These are phyloP conservation scores for Ceratobasidium sp. DNA, from an alignment of 1,284 basidiomycete genomes.

Conservation along the genomic window DNA sequence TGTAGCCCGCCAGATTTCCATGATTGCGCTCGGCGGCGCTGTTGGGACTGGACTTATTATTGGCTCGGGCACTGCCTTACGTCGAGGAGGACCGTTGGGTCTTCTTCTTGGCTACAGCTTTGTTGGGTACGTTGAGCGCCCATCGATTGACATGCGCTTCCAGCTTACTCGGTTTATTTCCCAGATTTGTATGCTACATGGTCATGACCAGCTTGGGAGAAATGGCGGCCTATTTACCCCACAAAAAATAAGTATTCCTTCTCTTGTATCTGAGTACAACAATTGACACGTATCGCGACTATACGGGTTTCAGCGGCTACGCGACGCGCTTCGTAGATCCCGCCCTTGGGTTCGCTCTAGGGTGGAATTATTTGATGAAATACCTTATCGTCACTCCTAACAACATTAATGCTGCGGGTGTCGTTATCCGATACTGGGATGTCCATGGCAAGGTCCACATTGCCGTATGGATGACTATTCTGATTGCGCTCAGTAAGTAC, in stretches of 20 bases:
- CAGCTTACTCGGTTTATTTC: background rate
- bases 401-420: conserved; percentile 18
- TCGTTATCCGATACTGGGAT: conserved; percentile 54
- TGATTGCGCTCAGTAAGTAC: conserved; percentile 67
- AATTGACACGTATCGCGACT: conserved; percentile 38
- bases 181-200: conserved; percentile 56
- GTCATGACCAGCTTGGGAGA: conserved; percentile 60
- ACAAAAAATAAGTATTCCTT: conserved; percentile 55
- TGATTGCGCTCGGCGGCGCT: conserved; percentile 66
- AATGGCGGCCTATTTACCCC: conserved; percentile 61
- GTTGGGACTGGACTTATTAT: conserved; percentile 66
- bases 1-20: conserved; percentile 57
- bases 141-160: background rate
- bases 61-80: conserved; percentile 61
- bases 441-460: conserved; percentile 48
- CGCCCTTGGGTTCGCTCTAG: conserved; percentile 61
- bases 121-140: conserved; percentile 49
- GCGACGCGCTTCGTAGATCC: conserved; percentile 57
- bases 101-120: conserved; percentile 59
- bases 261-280: conserved; percentile 19
- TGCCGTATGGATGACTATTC: conserved; percentile 68
- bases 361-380: conserved; percentile 57
- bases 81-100: conserved; percentile 62
- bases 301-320: conserved; percentile 42
- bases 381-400: conserved; percentile 43